phyloP scores from a whole-genome alignment of 129 eudicot genomes.

The Rutidosis leptorrhynchoides region DNA sequence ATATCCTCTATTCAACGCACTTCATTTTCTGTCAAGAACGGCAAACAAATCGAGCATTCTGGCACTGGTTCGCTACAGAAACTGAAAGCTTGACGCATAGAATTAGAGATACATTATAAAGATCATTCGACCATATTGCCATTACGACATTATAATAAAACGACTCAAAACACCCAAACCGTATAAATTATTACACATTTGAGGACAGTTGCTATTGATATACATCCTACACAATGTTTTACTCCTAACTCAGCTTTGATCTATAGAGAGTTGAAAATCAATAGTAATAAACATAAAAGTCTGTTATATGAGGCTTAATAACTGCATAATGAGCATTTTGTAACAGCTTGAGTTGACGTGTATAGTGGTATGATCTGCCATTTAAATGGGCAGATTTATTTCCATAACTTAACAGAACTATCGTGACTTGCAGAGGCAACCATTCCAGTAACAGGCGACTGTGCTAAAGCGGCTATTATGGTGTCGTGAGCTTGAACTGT shows the following conservation, averaged over 20 bases:
- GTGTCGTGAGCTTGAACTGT: constrained; percentile 86
- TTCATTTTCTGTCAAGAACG: background rate
- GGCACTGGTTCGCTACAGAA: background rate
- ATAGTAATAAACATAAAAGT: constrained; percentile 8
- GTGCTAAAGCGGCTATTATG: constrained; percentile 78
- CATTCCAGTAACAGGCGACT: constrained; percentile 89
- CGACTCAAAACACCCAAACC: constrained; percentile 10
- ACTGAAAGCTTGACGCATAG: background rate
- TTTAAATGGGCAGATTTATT: constrained; percentile 33
- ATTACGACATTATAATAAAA: background rate
- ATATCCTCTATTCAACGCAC: background rate
- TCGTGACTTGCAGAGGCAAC: constrained; percentile 97
- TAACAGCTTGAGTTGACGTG: constrained; percentile 15
- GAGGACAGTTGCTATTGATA: constrained; percentile 15
- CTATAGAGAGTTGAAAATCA: constrained; percentile 23
- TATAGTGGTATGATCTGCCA: constrained; percentile 11
- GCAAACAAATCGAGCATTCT: background rate
- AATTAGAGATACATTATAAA: background rate
- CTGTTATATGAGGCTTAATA: background rate
- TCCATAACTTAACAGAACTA: constrained; percentile 86
- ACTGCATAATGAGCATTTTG: constrained; percentile 12
- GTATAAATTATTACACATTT: constrained; percentile 21
- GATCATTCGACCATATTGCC: background rate
- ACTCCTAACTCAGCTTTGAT: constrained; percentile 27
- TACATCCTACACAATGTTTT: constrained; percentile 25